phyloP scores from a whole-genome alignment of 2,329 filamentous ascomycete species.

The Aspergillus sp. region DNA sequence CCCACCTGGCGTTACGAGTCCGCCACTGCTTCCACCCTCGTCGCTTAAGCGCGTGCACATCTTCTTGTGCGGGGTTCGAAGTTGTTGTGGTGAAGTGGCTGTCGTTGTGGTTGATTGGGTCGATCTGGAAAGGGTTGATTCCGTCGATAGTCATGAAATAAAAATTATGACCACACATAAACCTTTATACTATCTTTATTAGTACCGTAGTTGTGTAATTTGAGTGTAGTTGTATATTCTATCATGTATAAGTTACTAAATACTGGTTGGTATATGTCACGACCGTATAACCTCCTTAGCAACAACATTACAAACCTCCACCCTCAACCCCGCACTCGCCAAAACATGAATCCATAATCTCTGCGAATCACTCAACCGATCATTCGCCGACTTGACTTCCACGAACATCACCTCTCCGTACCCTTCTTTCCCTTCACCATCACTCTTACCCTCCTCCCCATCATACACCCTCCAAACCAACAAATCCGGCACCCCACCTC shows the following conservation, averaged over 20 bases:
- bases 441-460: not conserved
- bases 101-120: not conserved
- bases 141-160: not conserved
- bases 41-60: constrained; percentile 64
- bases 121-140: not conserved
- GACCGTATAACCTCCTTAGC: constrained; percentile 54
- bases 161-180: not conserved
- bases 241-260: no score
- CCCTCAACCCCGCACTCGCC: constrained; percentile 77
- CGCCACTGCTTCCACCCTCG: constrained; percentile 91
- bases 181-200: not conserved
- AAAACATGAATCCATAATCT: constrained; percentile 95
- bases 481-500: constrained; percentile 87
- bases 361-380: constrained; percentile 93
- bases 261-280: not conserved
- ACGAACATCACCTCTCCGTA: constrained; percentile 69
- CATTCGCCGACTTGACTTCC: constrained; percentile 83
- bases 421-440: not conserved
- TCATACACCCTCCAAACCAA: constrained; percentile 74
- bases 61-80: not conserved
- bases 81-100: not conserved
- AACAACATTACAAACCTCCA: constrained; percentile 74
- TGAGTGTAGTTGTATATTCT: no score
- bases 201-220: not conserved
- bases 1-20: constrained; percentile 99